Evolutionary conservation across 2,329 filamentous ascomycete genomes (phyloP), one percentile per base, ranked within the genome.

Genomic region (Pseudophaeomoniella oleicola): DNA sequence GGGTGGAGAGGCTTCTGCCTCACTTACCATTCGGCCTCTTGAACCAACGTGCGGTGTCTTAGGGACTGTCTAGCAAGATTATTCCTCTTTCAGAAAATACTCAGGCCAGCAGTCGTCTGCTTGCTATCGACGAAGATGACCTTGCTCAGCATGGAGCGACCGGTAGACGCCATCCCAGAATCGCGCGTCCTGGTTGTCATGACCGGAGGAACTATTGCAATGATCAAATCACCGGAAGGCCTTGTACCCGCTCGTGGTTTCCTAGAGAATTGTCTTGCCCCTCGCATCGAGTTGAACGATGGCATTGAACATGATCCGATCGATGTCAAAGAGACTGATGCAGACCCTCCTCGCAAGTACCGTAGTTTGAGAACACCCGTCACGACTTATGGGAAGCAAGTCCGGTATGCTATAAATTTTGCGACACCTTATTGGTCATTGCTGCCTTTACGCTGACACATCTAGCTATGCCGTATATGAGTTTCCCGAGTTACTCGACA

Each of bases 131-230:
- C 22, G 22, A 27, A 27, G n/a, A 27, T 27, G 22, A n/a, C 6
- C 22, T 27, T n/a, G 22, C 6, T 27, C 6, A 27, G 22, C n/a
- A 27, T 27, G 22, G 22, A 6, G 6, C 22, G 22, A n/a, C 22
- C 6, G 6, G 22, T 6, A 6, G 22, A 27, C 6, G 6, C 22
- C 39, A 44, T 46, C 22, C 80, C 79, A 9, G 84, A 92, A 56
- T 84, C 83, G 16, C 71, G 82, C 40, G 81, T 94, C 10, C 67
- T 94, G 45, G 81, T 94, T 50, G 83, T 94, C 57, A 88, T 92
- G 64, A 94, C 87, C 10, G 86, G 83, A 53, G 62, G 55, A 37
- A 62, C 59, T n/a, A 94, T 94, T 50, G 94, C 85, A 61, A 94
- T 94, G 87, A 76, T 80, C 52, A 78, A 77, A 37, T 85, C 84